Base-by-base conservation (phyloP, 2,329 filamentous ascomycete species). In the Botrytis porri region DNA sequence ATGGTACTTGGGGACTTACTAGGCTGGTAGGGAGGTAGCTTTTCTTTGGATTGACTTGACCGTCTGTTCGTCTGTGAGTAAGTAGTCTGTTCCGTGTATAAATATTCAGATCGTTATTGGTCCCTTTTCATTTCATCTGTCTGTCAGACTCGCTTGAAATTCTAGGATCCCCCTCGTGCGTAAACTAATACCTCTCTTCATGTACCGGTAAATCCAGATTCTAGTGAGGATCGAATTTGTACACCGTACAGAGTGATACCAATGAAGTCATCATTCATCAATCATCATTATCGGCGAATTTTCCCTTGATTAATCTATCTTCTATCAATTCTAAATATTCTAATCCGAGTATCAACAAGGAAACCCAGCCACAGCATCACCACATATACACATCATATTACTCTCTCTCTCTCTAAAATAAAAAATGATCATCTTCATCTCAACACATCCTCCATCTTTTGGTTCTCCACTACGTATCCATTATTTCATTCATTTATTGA, bases 371-470 rank as follows among this genome's bases (percentile, higher is more conserved):
- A 51, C 45, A 45, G 12, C 41, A 43, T 16, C 41, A 43, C 41
- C 8, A 43, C 22, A 51, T 4, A 25, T n/a, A n/a, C 51, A 18
- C n/a, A 54, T 8, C 14, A n/a, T 0, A 54, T 29, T 54, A 51
- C 20, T 3, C 18, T 0, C 8, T 9, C 7, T 22, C 45, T 51
- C 45, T 25, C 22, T 1, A 43, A 43, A 20, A 45, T 20, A 25
- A 25, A 25, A 25, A 65, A 48, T 35, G 62, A 65, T 65, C 37
- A 14, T 51, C 45, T 12, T 51, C 43, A 60, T 60, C 32, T 64
- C 62, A 57, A 69, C 48, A 60, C 51, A 60, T 60, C 54, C 54
- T 61, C 51, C 54, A 70, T 70, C 54, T 37, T 70, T 57, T 18
- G 12, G 18, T 41, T n/a, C 67, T 32, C 67, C 51, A 60, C 63